These are phyloP conservation scores for Boletus pseudopeckii DNA, from an alignment of 768 basidiomycete species.

Conservation along the genomic window DNA sequence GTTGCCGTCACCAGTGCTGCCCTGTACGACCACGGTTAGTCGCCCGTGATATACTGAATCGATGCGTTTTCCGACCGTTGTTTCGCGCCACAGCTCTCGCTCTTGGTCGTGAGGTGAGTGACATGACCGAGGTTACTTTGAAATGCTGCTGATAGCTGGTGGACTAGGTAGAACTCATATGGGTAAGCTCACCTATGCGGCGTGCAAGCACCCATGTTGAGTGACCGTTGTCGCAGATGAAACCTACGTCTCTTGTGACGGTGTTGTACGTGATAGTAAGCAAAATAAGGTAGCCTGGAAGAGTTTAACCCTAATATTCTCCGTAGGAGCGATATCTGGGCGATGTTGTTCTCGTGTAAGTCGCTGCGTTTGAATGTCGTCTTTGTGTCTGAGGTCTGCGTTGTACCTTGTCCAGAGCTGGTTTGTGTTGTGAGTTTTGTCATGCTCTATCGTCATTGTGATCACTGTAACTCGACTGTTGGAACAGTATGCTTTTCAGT, in stretches of 20 bases:
- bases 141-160: neutral
- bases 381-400: constrained; percentile 2
- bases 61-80: neutral
- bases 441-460: neutral
- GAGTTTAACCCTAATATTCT: neutral
- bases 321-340: constrained; percentile 31
- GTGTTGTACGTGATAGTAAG: constrained; percentile 27
- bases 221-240: constrained; percentile 18
- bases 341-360: constrained; percentile 30
- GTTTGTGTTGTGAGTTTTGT: constrained; percentile 20
- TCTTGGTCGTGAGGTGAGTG: constrained; percentile 28
- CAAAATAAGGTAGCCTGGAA: neutral
- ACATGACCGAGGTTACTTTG: neutral
- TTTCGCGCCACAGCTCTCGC: constrained; percentile 16
- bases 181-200: constrained; percentile 18
- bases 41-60: neutral
- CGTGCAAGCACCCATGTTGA: neutral
- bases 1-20: constrained; percentile 28
- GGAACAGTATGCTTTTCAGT: constrained; percentile 21
- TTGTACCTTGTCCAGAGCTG: constrained; percentile 7
- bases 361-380: neutral
- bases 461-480: neutral
- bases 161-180: constrained; percentile 29
- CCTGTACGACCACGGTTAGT: constrained; percentile 30
- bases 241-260: constrained; percentile 24